Conservation (phyloP, 768 basidiomycete genomes). For the Postia placenta region DNA sequence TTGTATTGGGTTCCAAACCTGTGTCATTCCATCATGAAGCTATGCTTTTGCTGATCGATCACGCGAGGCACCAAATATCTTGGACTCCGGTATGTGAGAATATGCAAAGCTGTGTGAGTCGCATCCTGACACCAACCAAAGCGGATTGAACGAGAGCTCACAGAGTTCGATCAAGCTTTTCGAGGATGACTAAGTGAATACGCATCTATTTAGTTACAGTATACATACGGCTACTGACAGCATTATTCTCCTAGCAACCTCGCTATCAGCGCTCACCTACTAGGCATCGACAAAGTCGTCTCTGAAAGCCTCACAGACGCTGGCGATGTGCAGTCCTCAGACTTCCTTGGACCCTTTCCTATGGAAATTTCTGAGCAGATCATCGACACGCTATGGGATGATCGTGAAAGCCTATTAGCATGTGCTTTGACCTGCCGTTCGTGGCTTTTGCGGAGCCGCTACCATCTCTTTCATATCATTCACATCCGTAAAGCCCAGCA, state of each 20-base stretch:
- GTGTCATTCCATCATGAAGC: no score
- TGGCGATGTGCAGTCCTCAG: background rate
- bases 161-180: no score
- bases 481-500: background rate
- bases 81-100: no score
- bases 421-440: conserved; percentile 2
- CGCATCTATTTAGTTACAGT: no score
- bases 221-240: no score
- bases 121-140: no score
- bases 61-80: no score
- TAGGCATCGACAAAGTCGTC: background rate
- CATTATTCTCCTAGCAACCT: background rate
- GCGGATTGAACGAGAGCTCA: no score
- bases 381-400: conserved; percentile 1
- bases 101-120: no score
- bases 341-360: background rate
- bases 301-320: background rate
- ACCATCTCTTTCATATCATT: conserved; percentile 4
- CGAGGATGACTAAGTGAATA: no score
- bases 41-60: no score
- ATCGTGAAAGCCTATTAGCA: background rate
- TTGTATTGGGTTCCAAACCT: no score
- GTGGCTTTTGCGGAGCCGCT: background rate
- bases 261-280: background rate
- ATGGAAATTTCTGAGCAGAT: background rate